Percentiles rank a stretch among this genome's conserved stretches.
Evolutionary conservation across 805 yeast genomes (phyloP).

Genomic region (Vanderwaltozyma polyspora): DNA sequence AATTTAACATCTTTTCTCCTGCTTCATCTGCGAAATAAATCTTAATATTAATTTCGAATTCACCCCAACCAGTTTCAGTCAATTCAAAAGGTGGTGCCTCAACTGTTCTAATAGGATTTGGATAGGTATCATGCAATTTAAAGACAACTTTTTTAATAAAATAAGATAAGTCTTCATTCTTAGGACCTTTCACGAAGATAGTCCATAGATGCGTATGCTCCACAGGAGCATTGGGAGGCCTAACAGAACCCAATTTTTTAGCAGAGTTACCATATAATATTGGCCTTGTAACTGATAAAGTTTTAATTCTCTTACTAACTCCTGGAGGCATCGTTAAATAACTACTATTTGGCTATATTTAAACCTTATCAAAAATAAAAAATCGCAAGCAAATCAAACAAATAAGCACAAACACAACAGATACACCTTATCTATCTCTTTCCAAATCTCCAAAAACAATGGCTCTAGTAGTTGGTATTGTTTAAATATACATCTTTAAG

Average conservation of each 20-base stretch:
- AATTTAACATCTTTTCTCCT: conserved; percentile 72
- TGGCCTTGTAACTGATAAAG: conserved; percentile 65
- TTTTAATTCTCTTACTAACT: conserved; percentile 30
- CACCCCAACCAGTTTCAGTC: conserved; percentile 99
- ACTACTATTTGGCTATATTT: no score
- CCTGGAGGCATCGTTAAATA: conserved; percentile 13
- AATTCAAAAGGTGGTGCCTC: conserved; percentile 91
- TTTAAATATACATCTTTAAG: no score
- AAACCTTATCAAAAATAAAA: no score
- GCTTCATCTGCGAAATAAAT: conserved; percentile 80
- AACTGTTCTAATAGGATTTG: conserved; percentile 71
- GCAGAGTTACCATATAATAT: conserved; percentile 76
- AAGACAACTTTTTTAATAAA: conserved; percentile 84
- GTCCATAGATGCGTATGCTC: conserved; percentile 98
- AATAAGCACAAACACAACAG: no score
- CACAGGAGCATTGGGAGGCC: conserved; percentile 54
- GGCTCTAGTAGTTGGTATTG: no score
- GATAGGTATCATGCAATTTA: conserved; percentile 90
- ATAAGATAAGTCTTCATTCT: conserved; percentile 66
- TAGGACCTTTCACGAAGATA: conserved; percentile 74
- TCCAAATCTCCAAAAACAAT: no score
- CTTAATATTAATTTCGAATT: conserved; percentile 83
- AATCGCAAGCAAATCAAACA: no score
- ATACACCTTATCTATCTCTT: no score
- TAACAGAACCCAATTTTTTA: conserved; percentile 45